Percentiles rank a stretch among this genome's conserved stretches.
Evolutionary conservation across 352 stramenopile genomes (phyloP).

Genomic region (Phytophthora syringae): DNA sequence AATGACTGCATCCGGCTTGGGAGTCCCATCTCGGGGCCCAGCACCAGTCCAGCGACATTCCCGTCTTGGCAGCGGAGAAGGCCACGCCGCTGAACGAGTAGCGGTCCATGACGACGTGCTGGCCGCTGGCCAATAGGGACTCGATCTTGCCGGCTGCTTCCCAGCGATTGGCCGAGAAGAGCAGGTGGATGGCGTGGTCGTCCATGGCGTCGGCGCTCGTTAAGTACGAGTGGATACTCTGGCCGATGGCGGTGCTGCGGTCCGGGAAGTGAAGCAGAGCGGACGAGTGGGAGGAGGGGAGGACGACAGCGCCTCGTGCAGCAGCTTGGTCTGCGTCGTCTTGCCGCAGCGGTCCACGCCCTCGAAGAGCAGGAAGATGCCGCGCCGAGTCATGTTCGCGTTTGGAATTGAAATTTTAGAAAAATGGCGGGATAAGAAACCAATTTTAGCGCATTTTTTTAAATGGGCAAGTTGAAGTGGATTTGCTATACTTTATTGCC

Average conservation of each 20-base stretch:
- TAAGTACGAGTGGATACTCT: constrained; percentile 98
- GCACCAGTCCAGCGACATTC: constrained; percentile 97
- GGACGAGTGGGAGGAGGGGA: constrained; percentile 12
- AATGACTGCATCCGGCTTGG: constrained; percentile 96
- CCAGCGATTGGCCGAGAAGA: constrained; percentile 99
- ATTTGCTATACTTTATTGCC: neutral
- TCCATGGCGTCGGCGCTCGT: constrained; percentile 91
- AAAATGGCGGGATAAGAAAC: neutral
- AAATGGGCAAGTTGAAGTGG: neutral
- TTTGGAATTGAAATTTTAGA: neutral
- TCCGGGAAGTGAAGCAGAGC: constrained; percentile 85
- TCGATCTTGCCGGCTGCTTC: constrained; percentile 90
- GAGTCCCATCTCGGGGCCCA: constrained; percentile 97
- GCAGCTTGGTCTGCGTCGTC: constrained; percentile 97
- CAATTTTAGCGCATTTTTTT: too few species aligned
- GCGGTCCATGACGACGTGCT: constrained; percentile 96
- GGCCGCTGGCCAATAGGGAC: constrained; percentile 73
- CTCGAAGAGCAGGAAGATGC: constrained; percentile 99
- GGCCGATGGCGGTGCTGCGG: constrained; percentile 92
- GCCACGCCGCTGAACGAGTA: constrained; percentile 98
- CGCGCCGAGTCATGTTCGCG: constrained; percentile 62
- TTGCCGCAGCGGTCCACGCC: constrained; percentile 99
- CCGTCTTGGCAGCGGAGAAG: constrained; percentile 97
- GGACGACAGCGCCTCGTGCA: constrained; percentile 77
- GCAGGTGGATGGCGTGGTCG: constrained; percentile 97